A percentile compares a stretch with the other conserved stretches of the same genome.
Conservation (phyloP, 2,329 filamentous ascomycete genomes). For the Fusarium guadeloupense region DNA sequence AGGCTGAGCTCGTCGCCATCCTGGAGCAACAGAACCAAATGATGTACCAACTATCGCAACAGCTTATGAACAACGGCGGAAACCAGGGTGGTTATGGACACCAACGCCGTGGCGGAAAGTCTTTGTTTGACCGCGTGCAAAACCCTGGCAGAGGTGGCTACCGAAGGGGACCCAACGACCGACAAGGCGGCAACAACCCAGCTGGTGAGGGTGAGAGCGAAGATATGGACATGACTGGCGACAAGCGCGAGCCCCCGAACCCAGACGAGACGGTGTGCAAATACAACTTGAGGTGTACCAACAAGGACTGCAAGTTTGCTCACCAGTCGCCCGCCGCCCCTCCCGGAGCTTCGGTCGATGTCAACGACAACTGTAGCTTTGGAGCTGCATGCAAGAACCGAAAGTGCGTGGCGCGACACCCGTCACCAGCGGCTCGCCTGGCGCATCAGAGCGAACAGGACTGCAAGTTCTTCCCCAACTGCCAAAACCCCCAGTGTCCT, state of each 20-base stretch:
- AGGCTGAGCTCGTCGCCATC: conserved; percentile 74
- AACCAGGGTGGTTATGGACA: conserved; percentile 53
- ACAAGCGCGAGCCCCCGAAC: conserved; percentile 63
- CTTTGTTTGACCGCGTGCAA: conserved; percentile 80
- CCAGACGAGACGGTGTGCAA: conserved; percentile 80
- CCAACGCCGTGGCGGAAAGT: conserved; percentile 59
- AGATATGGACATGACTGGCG: conserved; percentile 71
- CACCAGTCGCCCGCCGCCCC: conserved; percentile 94
- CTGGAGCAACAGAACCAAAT: conserved; percentile 88
- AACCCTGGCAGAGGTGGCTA: conserved; percentile 61
- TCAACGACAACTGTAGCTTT: conserved; percentile 82
- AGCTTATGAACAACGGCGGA: conserved; percentile 64
- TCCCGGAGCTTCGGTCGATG: conserved; percentile 78
- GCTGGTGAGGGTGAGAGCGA: conserved; percentile 58
- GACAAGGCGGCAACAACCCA: conserved; percentile 47
- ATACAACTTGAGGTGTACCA: conserved; percentile 88
- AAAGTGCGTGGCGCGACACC: conserved; percentile 92
- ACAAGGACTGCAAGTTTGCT: conserved; percentile 89
- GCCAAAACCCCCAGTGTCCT: conserved; percentile 84
- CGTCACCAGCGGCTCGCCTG: conserved; percentile 83
- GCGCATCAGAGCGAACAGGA: conserved; percentile 85
- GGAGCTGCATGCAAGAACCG: conserved; percentile 94
- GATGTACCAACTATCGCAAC: conserved; percentile 79
- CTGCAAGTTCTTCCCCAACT: conserved; percentile 92
- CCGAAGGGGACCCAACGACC: conserved; percentile 58